A percentile compares a stretch with the other conserved stretches of the same genome.
Evolutionary conservation across 2,329 filamentous ascomycete genomes (phyloP).

Genomic region (Aspergillus eucalypticola): DNA sequence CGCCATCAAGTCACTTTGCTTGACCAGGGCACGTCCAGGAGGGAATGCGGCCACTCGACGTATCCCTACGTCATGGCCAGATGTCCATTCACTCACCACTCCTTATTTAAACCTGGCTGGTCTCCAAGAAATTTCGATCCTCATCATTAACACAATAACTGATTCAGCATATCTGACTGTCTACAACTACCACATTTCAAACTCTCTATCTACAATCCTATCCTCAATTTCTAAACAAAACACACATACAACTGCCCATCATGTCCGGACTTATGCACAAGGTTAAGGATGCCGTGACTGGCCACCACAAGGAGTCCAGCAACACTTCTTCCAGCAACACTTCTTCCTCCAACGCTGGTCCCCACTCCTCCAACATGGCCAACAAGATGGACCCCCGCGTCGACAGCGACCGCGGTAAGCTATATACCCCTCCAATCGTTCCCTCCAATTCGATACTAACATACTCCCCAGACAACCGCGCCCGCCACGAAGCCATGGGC

Average conservation of each 20-base stretch:
- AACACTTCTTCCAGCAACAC: slow-evolving; percentile 13
- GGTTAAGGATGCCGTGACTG: slow-evolving; percentile 45
- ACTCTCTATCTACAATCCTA: not conserved
- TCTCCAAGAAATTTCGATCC: not conserved
- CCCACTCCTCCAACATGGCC: slow-evolving; percentile 17
- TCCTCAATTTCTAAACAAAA: not conserved
- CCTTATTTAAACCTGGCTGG: not conserved
- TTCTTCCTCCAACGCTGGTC: slow-evolving; percentile 16
- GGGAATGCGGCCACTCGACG: not conserved
- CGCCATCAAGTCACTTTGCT: not conserved
- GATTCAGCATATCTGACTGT: not conserved
- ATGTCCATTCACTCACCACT: not conserved
- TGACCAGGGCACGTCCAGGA: not conserved
- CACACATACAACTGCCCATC: slow-evolving; percentile 18
- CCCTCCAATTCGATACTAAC: not conserved
- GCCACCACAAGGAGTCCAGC: slow-evolving; percentile 26
- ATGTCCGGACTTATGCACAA: slow-evolving; percentile 50
- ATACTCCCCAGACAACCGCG: slow-evolving; percentile 8
- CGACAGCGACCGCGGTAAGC: slow-evolving; percentile 20
- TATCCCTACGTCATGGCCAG: not conserved
- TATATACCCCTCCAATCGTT: not conserved
- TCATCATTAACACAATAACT: not conserved
- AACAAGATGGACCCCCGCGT: slow-evolving; percentile 25
- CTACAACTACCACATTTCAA: not conserved
- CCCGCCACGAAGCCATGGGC: slow-evolving; percentile 5